These are phyloP conservation scores for Melaleuca alternifolia DNA, from an alignment of 345 rosid genomes.

Conservation along the genomic window DNA sequence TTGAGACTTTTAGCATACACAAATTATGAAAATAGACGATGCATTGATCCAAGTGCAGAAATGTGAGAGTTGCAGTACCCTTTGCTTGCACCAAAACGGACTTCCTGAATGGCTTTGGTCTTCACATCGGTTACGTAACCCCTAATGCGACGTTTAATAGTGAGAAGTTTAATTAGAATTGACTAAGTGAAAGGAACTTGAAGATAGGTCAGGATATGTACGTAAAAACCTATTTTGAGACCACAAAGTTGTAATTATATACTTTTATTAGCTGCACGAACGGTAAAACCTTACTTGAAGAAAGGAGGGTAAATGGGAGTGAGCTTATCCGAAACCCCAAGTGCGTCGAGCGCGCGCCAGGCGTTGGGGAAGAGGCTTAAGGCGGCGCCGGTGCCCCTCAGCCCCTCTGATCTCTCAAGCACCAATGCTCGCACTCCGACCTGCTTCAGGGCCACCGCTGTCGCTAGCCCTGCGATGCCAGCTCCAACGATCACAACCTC, in stretches of 20 bases:
- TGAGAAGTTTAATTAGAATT: not conserved
- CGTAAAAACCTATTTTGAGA: not conserved
- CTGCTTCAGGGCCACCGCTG: slow-evolving; percentile 22
- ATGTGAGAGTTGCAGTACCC: not conserved
- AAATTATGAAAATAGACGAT: not conserved
- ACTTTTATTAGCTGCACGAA: not conserved
- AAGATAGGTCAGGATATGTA: not conserved
- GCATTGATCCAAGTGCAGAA: not conserved
- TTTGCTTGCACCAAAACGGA: not conserved
- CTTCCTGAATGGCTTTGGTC: slow-evolving; percentile 10
- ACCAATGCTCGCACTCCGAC: slow-evolving; percentile 21
- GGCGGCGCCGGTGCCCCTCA: slow-evolving; percentile 22
- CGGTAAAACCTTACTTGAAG: not conserved
- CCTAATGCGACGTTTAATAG: not conserved
- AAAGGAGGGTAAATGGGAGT: slow-evolving; percentile 1
- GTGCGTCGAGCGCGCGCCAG: slow-evolving; percentile 33
- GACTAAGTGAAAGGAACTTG: no score
- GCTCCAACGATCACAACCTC: slow-evolving; percentile 27
- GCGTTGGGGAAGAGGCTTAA: slow-evolving; percentile 23
- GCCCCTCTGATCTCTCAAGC: slow-evolving; percentile 16
- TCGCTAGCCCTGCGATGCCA: slow-evolving; percentile 33
- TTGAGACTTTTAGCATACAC: not conserved
- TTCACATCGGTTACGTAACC: slow-evolving; percentile 8
- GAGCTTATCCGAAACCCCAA: slow-evolving; percentile 31
- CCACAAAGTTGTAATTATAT: no score